phyloP scores from a whole-genome alignment of 2,329 filamentous ascomycete genomes.

The Huntiella abstrusa region DNA sequence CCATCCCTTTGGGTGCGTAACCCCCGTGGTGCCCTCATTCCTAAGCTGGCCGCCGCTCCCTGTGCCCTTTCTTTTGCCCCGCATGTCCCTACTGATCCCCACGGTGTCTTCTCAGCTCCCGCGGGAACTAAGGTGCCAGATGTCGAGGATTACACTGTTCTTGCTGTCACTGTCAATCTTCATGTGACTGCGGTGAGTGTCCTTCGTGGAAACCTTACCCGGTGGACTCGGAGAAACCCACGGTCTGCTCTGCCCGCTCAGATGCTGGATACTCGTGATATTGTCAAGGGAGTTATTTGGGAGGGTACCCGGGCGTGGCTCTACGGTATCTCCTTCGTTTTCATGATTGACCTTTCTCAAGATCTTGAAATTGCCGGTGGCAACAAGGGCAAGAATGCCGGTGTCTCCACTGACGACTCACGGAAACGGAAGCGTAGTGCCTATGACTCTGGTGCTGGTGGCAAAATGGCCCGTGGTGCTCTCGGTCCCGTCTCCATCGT shows the following conservation, averaged over 20 bases:
- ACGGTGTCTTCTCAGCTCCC: conserved; percentile 12
- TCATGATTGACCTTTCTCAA: conserved; percentile 72
- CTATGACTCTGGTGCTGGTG: conserved; percentile 31
- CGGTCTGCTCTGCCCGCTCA: conserved; percentile 53
- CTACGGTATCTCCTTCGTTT: conserved; percentile 70
- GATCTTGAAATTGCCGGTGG: conserved; percentile 34
- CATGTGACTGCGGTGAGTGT: conserved; percentile 65
- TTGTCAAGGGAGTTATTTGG: conserved; percentile 74
- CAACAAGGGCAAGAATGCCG: conserved; percentile 16
- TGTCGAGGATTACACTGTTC: conserved; percentile 31
- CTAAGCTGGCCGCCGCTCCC: conserved; percentile 45
- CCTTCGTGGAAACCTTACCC: conserved; percentile 53
- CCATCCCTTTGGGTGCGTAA: conserved; percentile 51
- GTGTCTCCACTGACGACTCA: conserved; percentile 18
- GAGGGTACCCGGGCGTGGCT: conserved; percentile 65
- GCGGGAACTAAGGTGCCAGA: conserved; percentile 14
- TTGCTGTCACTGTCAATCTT: conserved; percentile 31
- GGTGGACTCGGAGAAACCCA: conserved; percentile 75
- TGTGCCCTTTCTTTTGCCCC: conserved; percentile 50
- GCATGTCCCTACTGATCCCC: conserved; percentile 20
- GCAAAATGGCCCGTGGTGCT: conserved; percentile 28
- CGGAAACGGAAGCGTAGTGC: conserved; percentile 37
- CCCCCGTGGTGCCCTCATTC: conserved; percentile 48
- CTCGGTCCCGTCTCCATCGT: conserved; percentile 26
- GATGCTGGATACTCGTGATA: conserved; percentile 56